Base-by-base conservation (phyloP, 306 rosid species). In the Fragaria ananassa region DNA sequence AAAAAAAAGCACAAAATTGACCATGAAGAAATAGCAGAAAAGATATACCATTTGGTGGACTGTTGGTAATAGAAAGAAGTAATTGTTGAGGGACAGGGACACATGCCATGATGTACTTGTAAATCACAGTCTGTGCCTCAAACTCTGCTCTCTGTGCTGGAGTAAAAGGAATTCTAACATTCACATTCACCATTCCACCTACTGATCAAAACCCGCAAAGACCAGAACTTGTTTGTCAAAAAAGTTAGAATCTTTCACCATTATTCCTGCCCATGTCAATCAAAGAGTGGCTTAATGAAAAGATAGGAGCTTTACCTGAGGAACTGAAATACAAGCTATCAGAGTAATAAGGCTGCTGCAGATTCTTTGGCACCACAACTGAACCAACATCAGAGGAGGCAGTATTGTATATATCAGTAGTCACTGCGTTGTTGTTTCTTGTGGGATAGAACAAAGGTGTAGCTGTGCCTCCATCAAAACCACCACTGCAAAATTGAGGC, bases 1-100 rank as follows among this genome's bases (percentile, higher is more conserved):
- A n/a, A n/a, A 10, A 10, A 23, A 23, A 74, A 17, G 21, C 8
- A 29, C 41, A 51, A 0, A 69, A 11, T 5, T 62, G n/a, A 35
- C 9, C 4, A 15, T 15, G 69, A 63, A 34, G 44, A 35, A 34
- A 13, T 21, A 35, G 46, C 18, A 60, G 27, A 63, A 44, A 44
- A 54, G n/a, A 56, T 42, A 51, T 81, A 81, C 78, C 60, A 45
- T 46, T 71, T 37, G 56, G 58, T 42, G 75, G 56, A 44, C 58
- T 81, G 57, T 77, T 82, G 72, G 81, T 15, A 19, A 67, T 46
- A 35, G 81, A 74, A 17, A 67, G 6, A 76, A 72, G 79, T 57
- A 81, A 72, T 10, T 82, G 79, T 68, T 74, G 68, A 66, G 85
- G 85, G 56, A 76, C 79, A 58, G 85, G 85, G 46, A 41, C 46